A percentile compares a stretch with the other conserved stretches of the same genome.
Conservation (phyloP, 306 rosid species). For the Senna siamea region DNA sequence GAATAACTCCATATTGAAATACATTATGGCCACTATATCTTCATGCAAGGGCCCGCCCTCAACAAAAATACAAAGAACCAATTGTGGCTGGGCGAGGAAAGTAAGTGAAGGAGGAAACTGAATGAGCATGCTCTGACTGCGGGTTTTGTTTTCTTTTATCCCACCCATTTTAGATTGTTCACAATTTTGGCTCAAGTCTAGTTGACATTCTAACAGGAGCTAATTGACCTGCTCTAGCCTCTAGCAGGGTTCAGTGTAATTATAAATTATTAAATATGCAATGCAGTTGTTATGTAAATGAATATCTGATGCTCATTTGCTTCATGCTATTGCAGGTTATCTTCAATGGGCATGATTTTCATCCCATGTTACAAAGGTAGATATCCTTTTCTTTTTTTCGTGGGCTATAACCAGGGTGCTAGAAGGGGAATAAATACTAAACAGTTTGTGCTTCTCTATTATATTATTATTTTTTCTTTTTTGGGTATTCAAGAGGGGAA, state of each 20-base stretch:
- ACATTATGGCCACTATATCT: slow-evolving; percentile 20
- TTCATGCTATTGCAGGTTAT: slow-evolving; percentile 60
- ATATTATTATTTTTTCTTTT: no score
- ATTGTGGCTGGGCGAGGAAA: not conserved
- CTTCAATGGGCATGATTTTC: slow-evolving; percentile 96
- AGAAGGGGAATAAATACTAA: slow-evolving; percentile 25
- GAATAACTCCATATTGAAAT: slow-evolving; percentile 6
- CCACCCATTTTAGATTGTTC: not conserved
- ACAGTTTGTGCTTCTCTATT: no score
- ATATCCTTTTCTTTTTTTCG: not conserved
- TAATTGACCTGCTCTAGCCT: not conserved
- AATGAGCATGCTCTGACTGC: not conserved
- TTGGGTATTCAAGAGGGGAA: no score
- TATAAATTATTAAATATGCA: slow-evolving; percentile 5
- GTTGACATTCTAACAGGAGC: slow-evolving; percentile 23
- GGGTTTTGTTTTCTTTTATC: slow-evolving; percentile 5
- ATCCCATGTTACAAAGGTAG: slow-evolving; percentile 97
- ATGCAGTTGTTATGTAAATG: no score
- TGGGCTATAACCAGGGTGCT: not conserved
- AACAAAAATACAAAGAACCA: slow-evolving; percentile 6
- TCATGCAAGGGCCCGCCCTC: slow-evolving; percentile 1
- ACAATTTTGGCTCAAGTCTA: slow-evolving; percentile 19
- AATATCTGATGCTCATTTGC: slow-evolving; percentile 37
- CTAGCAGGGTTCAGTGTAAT: slow-evolving; percentile 3
- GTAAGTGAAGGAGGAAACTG: slow-evolving; percentile 5